Evolutionary conservation across 108 stramenopile species (phyloP).

Genomic region (Thalassiosira profunda): DNA sequence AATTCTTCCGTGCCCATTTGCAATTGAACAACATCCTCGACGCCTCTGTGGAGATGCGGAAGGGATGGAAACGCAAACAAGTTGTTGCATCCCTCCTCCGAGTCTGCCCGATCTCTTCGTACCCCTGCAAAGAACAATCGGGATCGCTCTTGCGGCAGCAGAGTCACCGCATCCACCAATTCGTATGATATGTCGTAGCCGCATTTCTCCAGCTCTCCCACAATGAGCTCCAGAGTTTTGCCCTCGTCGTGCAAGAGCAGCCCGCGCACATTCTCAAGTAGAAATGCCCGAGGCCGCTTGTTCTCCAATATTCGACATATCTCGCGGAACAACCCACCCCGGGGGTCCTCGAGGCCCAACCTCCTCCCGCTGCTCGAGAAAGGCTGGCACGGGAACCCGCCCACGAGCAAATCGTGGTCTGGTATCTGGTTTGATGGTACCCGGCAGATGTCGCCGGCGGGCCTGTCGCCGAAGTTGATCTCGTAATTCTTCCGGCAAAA

Average conservation of each 20-base stretch:
- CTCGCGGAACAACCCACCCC: neutral
- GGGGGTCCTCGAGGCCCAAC: neutral
- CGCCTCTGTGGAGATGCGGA: too few relatives aligned
- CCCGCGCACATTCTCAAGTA: slow-evolving; percentile 38
- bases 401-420: slow-evolving; percentile 14
- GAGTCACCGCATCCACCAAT: slow-evolving; percentile 6
- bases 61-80: too few relatives aligned
- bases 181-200: slow-evolving; percentile 26
- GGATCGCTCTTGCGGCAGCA: slow-evolving; percentile 30
- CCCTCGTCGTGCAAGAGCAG: slow-evolving; percentile 13
- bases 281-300: slow-evolving; percentile 7
- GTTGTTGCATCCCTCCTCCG: too few relatives aligned
- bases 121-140: slow-evolving; percentile 32
- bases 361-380: slow-evolving; percentile 4
- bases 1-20: too few relatives aligned
- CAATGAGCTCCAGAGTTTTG: slow-evolving; percentile 15
- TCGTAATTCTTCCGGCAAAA: slow-evolving; percentile 13
- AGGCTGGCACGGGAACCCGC: slow-evolving; percentile 38
- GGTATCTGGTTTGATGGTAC: neutral
- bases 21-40: too few relatives aligned
- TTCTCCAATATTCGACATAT: slow-evolving; percentile 16
- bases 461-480: slow-evolving; percentile 25
- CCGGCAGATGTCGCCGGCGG: slow-evolving; percentile 19
- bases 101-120: slow-evolving; percentile 18
- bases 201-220: slow-evolving; percentile 14